These are phyloP conservation scores for Stylosanthes scabra DNA, from an alignment of 331 rosid species.

Conservation along the genomic window DNA sequence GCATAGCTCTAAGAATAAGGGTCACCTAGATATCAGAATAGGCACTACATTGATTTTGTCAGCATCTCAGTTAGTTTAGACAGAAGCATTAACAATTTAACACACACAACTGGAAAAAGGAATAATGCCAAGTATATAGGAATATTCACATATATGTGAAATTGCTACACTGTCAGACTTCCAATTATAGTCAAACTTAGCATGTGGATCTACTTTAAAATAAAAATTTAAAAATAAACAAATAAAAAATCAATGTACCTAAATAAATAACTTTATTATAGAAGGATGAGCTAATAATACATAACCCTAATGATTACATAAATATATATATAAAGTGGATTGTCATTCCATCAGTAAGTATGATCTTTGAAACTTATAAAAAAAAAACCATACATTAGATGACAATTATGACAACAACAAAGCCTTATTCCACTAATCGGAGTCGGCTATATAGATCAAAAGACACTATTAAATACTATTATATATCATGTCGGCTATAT, in stretches of 20 bases:
- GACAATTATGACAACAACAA: no score
- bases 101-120: conserved; percentile 1
- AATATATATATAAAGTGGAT: background rate
- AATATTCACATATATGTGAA: conserved; percentile 2
- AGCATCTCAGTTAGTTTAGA: background rate
- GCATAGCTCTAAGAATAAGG: background rate
- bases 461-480: no score
- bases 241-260: no score
- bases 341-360: background rate
- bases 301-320: background rate
- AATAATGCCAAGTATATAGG: conserved; percentile 19
- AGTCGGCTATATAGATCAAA: no score
- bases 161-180: conserved; percentile 15
- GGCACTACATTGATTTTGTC: background rate
- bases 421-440: no score
- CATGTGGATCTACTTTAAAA: conserved; percentile 5
- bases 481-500: no score
- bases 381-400: background rate
- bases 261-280: background rate
- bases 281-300: background rate
- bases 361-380: conserved; percentile 5
- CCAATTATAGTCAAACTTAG: conserved; percentile 4
- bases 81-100: no score
- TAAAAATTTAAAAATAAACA: background rate
- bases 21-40: background rate